These are phyloP conservation scores for Neonectria faginata DNA, from an alignment of 2,329 filamentous ascomycete species.

Conservation along the genomic window DNA sequence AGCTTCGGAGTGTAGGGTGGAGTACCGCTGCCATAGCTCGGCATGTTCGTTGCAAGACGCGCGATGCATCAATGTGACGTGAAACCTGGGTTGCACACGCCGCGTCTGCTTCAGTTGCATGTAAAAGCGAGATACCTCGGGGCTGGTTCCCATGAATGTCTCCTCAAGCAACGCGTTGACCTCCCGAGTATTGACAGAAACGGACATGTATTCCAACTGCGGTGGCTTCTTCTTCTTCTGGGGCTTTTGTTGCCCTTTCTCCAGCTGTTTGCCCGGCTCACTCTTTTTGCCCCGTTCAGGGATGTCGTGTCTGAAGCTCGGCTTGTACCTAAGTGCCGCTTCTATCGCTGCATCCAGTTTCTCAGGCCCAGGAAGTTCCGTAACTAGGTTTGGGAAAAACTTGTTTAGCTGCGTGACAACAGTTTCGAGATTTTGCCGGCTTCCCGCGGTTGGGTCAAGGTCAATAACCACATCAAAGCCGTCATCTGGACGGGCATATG, in stretches of 20 bases:
- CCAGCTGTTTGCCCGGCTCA: conserved; percentile 46
- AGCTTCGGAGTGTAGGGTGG: conserved; percentile 64
- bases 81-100: conserved; percentile 86
- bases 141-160: conserved; percentile 69
- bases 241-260: conserved; percentile 40
- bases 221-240: conserved; percentile 57
- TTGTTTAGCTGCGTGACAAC: conserved; percentile 77
- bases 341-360: conserved; percentile 85
- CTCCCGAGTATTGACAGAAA: conserved; percentile 58
- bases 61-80: conserved; percentile 93
- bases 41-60: conserved; percentile 69
- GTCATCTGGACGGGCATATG: conserved; percentile 76
- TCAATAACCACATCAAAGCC: conserved; percentile 88
- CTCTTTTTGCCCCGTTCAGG: conserved; percentile 65
- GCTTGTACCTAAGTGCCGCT: conserved; percentile 79
- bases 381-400: conserved; percentile 82
- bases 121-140: conserved; percentile 71
- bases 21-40: conserved; percentile 81
- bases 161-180: conserved; percentile 71
- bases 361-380: conserved; percentile 75
- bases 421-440: conserved; percentile 86
- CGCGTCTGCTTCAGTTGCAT: conserved; percentile 77
- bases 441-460: conserved; percentile 81
- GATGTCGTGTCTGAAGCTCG: conserved; percentile 80
- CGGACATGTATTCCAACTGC: conserved; percentile 67